Evolutionary conservation across 805 yeast species (phyloP), one percentile per base, ranked within the genome.

Genomic region (Kuraishia borneana): DNA sequence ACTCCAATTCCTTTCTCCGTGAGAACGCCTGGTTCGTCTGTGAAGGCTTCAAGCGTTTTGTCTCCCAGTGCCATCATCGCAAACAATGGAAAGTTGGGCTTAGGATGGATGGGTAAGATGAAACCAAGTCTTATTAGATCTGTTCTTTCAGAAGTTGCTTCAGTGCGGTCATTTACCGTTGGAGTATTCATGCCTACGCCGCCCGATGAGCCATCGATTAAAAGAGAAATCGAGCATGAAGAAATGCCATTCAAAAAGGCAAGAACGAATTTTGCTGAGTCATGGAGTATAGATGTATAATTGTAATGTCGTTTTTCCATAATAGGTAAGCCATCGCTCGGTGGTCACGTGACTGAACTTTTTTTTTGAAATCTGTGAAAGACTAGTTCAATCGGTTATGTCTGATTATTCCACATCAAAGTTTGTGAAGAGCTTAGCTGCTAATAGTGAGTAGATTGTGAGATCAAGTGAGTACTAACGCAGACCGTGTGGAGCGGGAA

Each of bases 351-450:
- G n/a, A n/a, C n/a, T n/a, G n/a, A n/a, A n/a, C n/a, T n/a, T n/a
- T n/a, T n/a, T 21, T 21, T 21, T 21, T 21, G 23, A 8, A 8
- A 7, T 21, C 7, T 21, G 23, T 21, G 23, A 21, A 21, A 8
- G 10, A 8, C 23, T 21, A 21, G 10, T 21, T 21, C 7, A 21
- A 21, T 21, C 10, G 23, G n/a, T n/a, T n/a, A 25, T 25, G 28
- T 25, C 28, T 12, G 13, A 25, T 12, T 43, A 51, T 38, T 51
- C 54, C 40, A 50, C 73, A 12, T 60, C 70, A 25, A 57, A 74
- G 0, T 82, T 85, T 51, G 83, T 87, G 16, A 83, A 81, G 57
- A 78, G 78, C 47, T 61, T 87, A 41, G 94, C 95, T 1, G 83
- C 95, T 6, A 85, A 85, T 46, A 81, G 65, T 53, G 47, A 13